Percentiles rank a stretch among this genome's conserved stretches.
Conservation (phyloP, 148 eudicot genomes). For the Rhododendron griersonianum region DNA sequence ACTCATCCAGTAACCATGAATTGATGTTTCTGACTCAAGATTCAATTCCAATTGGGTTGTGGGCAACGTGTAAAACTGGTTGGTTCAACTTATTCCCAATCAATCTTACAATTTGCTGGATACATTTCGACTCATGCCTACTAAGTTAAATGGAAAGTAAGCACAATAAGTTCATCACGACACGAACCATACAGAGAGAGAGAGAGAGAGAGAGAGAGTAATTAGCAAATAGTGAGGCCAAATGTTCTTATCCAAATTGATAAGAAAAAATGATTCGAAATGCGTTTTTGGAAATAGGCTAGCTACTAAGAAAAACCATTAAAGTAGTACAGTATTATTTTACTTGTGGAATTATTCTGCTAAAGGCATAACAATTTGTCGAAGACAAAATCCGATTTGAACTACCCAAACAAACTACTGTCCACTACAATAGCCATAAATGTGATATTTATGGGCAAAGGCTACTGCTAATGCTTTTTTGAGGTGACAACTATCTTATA, state of each 20-base stretch:
- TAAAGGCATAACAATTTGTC: not conserved
- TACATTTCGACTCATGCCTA: not conserved
- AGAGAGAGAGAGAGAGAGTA: too few relatives aligned
- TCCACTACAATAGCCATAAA: not conserved
- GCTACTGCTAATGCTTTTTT: not conserved
- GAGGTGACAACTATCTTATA: too few relatives aligned
- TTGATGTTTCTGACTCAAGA: not conserved
- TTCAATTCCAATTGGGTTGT: not conserved
- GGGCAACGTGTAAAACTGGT: not conserved
- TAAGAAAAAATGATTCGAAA: not conserved
- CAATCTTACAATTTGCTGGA: not conserved
- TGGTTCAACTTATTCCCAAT: not conserved
- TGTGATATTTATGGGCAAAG: not conserved
- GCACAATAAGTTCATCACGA: not conserved
- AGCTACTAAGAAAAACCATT: not conserved
- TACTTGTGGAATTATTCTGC: not conserved
- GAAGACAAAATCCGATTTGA: too few relatives aligned
- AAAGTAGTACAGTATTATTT: too few relatives aligned
- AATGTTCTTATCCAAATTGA: not conserved
- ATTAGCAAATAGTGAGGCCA: not conserved
- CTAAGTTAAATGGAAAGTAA: not conserved
- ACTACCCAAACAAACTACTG: not conserved
- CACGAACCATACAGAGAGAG: too few relatives aligned
- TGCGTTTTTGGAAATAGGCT: too few relatives aligned
- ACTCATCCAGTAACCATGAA: not conserved